Evolutionary conservation across 2,329 filamentous ascomycete genomes (phyloP).

Genomic region (Neofusicoccum sp.): DNA sequence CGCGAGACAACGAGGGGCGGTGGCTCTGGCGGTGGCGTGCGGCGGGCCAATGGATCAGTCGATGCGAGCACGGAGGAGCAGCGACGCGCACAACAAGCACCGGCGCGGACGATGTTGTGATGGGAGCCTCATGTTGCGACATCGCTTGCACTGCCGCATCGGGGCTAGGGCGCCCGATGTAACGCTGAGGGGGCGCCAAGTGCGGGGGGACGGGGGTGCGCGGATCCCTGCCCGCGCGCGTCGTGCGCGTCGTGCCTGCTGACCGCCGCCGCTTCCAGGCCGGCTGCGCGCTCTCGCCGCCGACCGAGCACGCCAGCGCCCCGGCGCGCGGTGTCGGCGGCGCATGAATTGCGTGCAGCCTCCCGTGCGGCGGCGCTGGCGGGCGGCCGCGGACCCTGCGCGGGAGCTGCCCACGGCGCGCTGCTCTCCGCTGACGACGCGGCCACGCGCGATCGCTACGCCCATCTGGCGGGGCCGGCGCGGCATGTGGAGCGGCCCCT

Average conservation of each 20-base stretch:
- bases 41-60: not conserved
- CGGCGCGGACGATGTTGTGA: slow-evolving; percentile 7
- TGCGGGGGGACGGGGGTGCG: no score
- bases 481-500: not conserved
- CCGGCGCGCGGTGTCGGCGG: not conserved
- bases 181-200: not conserved
- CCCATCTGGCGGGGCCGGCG: not conserved
- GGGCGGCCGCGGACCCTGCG: not conserved
- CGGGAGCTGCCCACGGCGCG: not conserved
- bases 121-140: not conserved
- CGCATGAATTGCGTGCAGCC: not conserved
- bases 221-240: not conserved
- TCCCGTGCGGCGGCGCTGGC: not conserved
- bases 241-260: not conserved
- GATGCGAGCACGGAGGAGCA: not conserved
- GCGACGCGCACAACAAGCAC: not conserved
- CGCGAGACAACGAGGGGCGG: not conserved
- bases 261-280: not conserved
- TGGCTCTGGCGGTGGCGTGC: not conserved
- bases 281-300: not conserved
- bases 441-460: not conserved
- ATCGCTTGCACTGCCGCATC: not conserved
- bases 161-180: not conserved
- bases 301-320: slow-evolving; percentile 1
- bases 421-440: slow-evolving; percentile 8